These are phyloP conservation scores for Trypanosoma mega DNA, from an alignment of 208 protist genomes.

Conservation along the genomic window DNA sequence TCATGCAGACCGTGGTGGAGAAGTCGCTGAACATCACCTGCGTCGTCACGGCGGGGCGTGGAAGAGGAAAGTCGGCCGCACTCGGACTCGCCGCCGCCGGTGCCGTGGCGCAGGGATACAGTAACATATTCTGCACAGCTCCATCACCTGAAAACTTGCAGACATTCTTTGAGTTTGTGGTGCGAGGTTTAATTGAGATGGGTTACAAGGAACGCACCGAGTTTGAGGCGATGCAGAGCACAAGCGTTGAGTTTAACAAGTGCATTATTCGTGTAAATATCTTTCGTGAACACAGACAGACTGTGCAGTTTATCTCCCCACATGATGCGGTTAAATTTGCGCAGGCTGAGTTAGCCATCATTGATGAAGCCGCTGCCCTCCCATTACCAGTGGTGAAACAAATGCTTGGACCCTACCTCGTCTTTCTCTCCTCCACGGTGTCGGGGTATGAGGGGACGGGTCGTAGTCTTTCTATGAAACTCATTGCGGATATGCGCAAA, in stretches of 20 bases:
- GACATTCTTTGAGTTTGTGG: slow-evolving; percentile 99
- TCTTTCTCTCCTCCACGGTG: slow-evolving; percentile 99
- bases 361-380: slow-evolving; percentile 99
- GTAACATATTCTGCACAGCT: slow-evolving; percentile 99
- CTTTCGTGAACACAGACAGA: slow-evolving; percentile 97
- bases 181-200: slow-evolving; percentile 95
- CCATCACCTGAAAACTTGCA: slow-evolving; percentile 98
- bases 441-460: slow-evolving; percentile 99
- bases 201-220: slow-evolving; percentile 97
- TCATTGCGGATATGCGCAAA: slow-evolving; percentile 97
- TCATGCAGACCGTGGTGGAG: slow-evolving; percentile 97
- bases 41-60: slow-evolving; percentile 96
- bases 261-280: slow-evolving; percentile 98
- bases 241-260: slow-evolving; percentile 93
- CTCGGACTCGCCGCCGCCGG: slow-evolving; percentile 95
- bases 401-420: slow-evolving; percentile 97
- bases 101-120: slow-evolving; percentile 97
- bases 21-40: slow-evolving; percentile 97
- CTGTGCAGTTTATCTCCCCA: slow-evolving; percentile 97
- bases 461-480: slow-evolving; percentile 99
- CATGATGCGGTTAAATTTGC: slow-evolving; percentile 91
- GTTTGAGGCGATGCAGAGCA: slow-evolving; percentile 96
- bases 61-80: slow-evolving; percentile 97
- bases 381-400: slow-evolving; percentile 97
- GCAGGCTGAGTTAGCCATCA: slow-evolving; percentile 97